A percentile compares a stretch with the other conserved stretches of the same genome.
Evolutionary conservation across 2,329 filamentous ascomycete species (phyloP).

Genomic region (Lojkania enalia): DNA sequence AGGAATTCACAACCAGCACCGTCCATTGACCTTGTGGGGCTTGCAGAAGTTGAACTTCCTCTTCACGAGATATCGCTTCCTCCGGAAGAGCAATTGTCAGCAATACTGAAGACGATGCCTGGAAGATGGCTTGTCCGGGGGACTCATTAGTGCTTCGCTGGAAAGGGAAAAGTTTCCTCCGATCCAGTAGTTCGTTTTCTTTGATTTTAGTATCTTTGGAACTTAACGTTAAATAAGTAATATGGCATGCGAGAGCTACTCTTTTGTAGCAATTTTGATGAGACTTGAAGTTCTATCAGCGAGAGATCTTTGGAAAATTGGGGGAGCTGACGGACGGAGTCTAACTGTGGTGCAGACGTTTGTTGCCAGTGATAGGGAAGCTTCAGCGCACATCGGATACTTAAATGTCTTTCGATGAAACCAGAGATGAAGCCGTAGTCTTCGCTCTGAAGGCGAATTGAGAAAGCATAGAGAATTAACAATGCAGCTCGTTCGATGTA

Average conservation of each 20-base stretch:
- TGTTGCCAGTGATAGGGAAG: background rate
- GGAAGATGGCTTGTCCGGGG: background rate
- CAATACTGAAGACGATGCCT: background rate
- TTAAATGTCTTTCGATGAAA: background rate
- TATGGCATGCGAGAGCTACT: background rate
- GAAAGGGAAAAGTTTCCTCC: background rate
- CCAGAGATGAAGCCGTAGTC: background rate
- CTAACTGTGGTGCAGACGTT: background rate
- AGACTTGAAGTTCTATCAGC: background rate
- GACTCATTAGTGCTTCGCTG: background rate
- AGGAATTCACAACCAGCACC: too few species aligned
- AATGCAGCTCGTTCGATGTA: background rate
- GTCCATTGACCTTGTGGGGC: background rate
- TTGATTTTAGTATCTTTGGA: too few species aligned
- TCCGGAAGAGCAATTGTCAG: background rate
- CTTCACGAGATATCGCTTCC: background rate
- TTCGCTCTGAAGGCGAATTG: background rate
- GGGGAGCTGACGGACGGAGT: background rate
- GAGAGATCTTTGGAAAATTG: background rate
- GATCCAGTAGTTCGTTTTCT: too few species aligned
- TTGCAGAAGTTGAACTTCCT: background rate
- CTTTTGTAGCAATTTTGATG: background rate
- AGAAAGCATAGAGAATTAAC: background rate
- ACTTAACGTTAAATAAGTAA: too few species aligned
- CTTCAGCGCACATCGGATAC: background rate